Conservation (phyloP, 148 eudicot species). For the Talinum fruticosum region DNA sequence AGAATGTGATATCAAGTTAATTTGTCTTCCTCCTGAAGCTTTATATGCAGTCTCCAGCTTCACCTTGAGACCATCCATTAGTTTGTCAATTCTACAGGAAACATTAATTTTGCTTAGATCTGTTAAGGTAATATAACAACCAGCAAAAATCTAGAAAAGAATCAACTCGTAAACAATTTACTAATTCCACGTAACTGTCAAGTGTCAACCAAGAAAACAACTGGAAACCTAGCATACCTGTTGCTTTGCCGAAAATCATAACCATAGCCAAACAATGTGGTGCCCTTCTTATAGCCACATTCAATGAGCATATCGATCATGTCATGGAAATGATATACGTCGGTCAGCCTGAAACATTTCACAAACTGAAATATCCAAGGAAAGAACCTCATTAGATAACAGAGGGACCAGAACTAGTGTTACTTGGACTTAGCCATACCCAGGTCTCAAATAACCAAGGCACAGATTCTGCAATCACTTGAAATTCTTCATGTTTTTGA, state of each 20-base stretch:
- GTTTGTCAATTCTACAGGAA: constrained; percentile 57
- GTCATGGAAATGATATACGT: constrained; percentile 89
- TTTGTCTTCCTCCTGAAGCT: constrained; percentile 85
- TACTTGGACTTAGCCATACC: background rate
- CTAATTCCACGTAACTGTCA: background rate
- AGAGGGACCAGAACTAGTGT: background rate
- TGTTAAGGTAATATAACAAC: background rate
- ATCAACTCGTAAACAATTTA: background rate
- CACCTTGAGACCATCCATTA: constrained; percentile 70
- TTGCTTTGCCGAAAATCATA: constrained; percentile 97
- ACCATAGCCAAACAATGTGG: constrained; percentile 91
- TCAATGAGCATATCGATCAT: constrained; percentile 90
- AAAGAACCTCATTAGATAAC: background rate
- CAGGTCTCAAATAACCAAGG: background rate
- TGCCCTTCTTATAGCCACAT: constrained; percentile 89
- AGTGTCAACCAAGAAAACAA: background rate
- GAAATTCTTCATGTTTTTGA: background rate
- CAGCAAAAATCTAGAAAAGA: background rate
- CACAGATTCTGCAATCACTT: too few relatives aligned
- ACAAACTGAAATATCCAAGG: constrained; percentile 53
- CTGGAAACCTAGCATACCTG: constrained; percentile 44
- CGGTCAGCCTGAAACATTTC: constrained; percentile 56
- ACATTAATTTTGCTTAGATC: background rate
- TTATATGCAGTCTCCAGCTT: constrained; percentile 71
- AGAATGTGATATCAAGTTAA: constrained; percentile 89